Conservation (phyloP, 768 basidiomycete species). For the Podaxis pistillaris region DNA sequence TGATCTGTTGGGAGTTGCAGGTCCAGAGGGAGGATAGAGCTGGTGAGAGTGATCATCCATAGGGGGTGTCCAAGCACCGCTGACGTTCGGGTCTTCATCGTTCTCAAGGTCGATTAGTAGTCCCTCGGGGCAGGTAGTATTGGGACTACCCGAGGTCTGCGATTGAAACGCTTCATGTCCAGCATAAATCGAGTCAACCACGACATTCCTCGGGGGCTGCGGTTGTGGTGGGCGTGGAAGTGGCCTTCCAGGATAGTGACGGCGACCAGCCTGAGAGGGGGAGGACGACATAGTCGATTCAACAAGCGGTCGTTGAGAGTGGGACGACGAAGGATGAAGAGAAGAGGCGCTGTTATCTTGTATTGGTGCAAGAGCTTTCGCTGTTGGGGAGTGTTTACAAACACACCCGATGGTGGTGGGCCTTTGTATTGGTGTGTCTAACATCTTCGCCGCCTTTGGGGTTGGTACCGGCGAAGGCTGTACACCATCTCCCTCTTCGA, state of each 20-base stretch:
- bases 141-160: conserved; percentile 6
- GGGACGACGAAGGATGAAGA: conserved; percentile 8
- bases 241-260: conserved; percentile 56
- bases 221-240: conserved; percentile 48
- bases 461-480: conserved; percentile 10
- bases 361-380: not conserved
- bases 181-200: conserved; percentile 16
- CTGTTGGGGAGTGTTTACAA: not conserved
- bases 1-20: not conserved
- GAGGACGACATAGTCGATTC: conserved; percentile 26
- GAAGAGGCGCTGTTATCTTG: not conserved
- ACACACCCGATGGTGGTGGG: not conserved
- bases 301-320: conserved; percentile 6
- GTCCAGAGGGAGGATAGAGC: conserved; percentile 8
- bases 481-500: not conserved
- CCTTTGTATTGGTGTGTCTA: not conserved
- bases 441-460: not conserved
- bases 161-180: conserved; percentile 1
- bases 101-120: conserved; percentile 58
- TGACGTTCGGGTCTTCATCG: conserved; percentile 14
- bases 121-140: conserved; percentile 42
- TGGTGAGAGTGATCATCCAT: conserved; percentile 16
- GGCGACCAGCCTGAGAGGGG: conserved; percentile 19
- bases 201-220: conserved; percentile 26
- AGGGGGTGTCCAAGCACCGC: conserved; percentile 14